Evolutionary conservation across 495 filamentous ascomycete genomes (phyloP), one percentile per base, ranked within the genome.

Genomic region (Penicillium malachiteum): DNA sequence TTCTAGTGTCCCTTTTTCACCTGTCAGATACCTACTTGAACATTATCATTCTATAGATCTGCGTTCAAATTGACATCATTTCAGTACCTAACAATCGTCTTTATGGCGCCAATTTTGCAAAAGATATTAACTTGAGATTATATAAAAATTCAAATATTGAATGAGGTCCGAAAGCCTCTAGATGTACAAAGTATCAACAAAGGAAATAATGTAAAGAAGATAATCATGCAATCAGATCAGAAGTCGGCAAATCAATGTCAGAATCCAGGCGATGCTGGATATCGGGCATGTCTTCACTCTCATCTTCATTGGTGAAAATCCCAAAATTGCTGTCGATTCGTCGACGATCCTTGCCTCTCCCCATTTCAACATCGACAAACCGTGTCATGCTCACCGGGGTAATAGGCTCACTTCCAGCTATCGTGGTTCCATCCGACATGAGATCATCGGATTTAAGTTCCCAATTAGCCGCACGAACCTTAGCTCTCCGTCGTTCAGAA

Each of bases 321-420:
- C 78, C 86, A 64, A 88, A 63, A 3, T 82, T 86, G 63, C 82
- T 86, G 53, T 88, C 84, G 57, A 84, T 76, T 44, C 77, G 75
- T 45, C 79, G 54, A 16, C 71, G 69, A 14, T 70, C 51, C 54
- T 78, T 78, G 13, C 78, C 77, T 30, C 78, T 65, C 7, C 75
- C 73, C 40, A 73, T 59, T 54, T 80, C 77, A 7, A 79, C 64
- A 63, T 82, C 77, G 34, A 72, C 68, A 50, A 76, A 79, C 7
- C 76, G 63, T 7, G 66, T 69, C 57, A 67, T 70, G 53, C 69
- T 77, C 39, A 77, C 69, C 0, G 78, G 78, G 0, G 78, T 81
- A 17, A 81, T 69, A 8, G 79, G 75, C 48, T 74, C 63, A 48
- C 69, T 71, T 39, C 63, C 61, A 35, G 68, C 69, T 57, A 71